Conservation (phyloP, 345 rosid genomes). For the Citrus australasica region DNA sequence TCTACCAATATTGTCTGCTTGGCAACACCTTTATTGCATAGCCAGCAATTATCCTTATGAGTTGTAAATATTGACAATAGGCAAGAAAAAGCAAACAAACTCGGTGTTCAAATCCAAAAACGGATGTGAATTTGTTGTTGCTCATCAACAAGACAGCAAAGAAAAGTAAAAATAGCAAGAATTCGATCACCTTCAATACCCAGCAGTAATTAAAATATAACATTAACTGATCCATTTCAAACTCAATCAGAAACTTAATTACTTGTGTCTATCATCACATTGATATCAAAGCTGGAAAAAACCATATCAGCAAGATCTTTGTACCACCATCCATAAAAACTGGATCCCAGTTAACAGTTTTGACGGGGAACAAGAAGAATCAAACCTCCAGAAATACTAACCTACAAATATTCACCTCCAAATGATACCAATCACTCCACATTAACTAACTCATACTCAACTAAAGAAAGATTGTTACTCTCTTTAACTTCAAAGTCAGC, state of each 20-base stretch:
- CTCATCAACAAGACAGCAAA: neutral
- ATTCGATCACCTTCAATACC: neutral
- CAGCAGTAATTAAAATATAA: neutral
- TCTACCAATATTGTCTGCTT: no score
- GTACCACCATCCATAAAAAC: conserved; percentile 11
- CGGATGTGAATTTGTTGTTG: neutral
- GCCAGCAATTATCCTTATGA: no score
- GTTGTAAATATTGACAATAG: no score
- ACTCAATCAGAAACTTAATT: neutral
- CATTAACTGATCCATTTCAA: neutral
- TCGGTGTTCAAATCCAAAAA: neutral
- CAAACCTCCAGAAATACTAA: conserved; percentile 9
- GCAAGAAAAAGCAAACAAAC: neutral
- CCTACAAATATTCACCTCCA: conserved; percentile 31
- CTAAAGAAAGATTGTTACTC: conserved; percentile 78
- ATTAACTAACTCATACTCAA: conserved; percentile 84
- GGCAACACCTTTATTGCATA: no score
- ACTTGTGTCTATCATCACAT: conserved; percentile 2
- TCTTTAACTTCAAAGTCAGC: conserved; percentile 58
- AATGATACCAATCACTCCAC: conserved; percentile 42
- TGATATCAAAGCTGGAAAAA: neutral
- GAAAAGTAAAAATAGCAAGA: neutral
- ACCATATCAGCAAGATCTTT: conserved; percentile 14
- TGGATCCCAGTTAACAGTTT: conserved; percentile 12
- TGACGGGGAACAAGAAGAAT: conserved; percentile 21